Evolutionary conservation across 2,329 filamentous ascomycete genomes (phyloP), one percentile per base, ranked within the genome.

Genomic region (Stemphylium lycopersici): DNA sequence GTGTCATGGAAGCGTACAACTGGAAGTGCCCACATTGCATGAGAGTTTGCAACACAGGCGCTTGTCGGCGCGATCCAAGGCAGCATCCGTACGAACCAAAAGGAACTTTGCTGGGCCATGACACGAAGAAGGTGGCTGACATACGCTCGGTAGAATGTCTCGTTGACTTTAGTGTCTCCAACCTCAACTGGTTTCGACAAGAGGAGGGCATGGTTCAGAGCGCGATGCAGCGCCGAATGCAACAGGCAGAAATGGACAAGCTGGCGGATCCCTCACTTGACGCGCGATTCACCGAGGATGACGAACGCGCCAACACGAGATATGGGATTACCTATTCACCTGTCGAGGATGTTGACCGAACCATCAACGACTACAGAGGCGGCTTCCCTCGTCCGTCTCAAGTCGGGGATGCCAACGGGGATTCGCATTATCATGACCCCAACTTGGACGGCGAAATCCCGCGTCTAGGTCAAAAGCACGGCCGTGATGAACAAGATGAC

Each of bases 11-110:
- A 69, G 83, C 90, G 59, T 84, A 87, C 60, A 81, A 87, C 42
- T 99, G 95, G 93, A 84, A 89, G 67, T 99, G 95, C 62, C 95
- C 95, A 0, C 91, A 88, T 68, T 99, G 95, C 71, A 80, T 84
- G 18, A 87, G 87, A 15, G 90, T 93, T 33, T 99, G 95, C 80
- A 96, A 93, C 61, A 97, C 93, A 66, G 90, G 87, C 11, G 80
- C 81, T 39, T 99, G 95, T 73, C 86, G 90, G 31, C 85, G 86
- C 37, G 81, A 84, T 55, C 78, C 80, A 7, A 86, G 83, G n/a
- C 90, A 90, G 65, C 82, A 81, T 4, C 90, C 93, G 0, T 96
- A 96, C 68, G 86, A 90, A 46, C 95, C 95, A 0, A 95, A 91
- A 67, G 91, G 89, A 52, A 96, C 92, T 0, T 80, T 93, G 1